These are phyloP conservation scores for Cardiospermum halicacabum DNA, from an alignment of 345 rosid genomes.

Conservation along the genomic window DNA sequence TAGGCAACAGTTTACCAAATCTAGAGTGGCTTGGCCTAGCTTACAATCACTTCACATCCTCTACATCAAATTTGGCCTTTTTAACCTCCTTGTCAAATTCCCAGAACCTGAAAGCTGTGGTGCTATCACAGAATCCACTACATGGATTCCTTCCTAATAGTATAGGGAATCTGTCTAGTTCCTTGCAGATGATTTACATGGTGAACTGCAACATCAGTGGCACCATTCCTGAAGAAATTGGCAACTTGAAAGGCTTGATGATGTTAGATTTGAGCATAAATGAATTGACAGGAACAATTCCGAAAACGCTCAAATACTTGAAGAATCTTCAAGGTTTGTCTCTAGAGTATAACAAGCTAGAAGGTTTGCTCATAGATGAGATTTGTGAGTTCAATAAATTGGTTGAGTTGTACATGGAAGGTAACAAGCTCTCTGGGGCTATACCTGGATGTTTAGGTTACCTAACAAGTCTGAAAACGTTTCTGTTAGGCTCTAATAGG, in stretches of 20 bases:
- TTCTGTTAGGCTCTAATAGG: neutral
- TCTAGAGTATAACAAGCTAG: neutral
- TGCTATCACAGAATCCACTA: neutral
- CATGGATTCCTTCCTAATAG: slow-evolving; percentile 9
- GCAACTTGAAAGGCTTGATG: slow-evolving; percentile 6
- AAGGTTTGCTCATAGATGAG: slow-evolving; percentile 7
- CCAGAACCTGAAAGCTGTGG: neutral
- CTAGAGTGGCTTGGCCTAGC: neutral
- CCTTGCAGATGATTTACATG: neutral
- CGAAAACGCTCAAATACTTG: slow-evolving; percentile 3
- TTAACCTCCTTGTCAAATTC: slow-evolving; percentile 17
- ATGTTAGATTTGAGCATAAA: neutral
- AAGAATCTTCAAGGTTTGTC: neutral
- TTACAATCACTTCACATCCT: neutral
- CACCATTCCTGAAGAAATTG: slow-evolving; percentile 8
- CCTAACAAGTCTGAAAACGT: slow-evolving; percentile 1
- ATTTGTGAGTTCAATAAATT: neutral
- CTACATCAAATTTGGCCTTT: neutral
- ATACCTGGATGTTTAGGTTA: slow-evolving; percentile 8
- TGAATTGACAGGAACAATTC: slow-evolving; percentile 12
- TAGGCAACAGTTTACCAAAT: slow-evolving; percentile 2
- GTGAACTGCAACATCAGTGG: slow-evolving; percentile 8
- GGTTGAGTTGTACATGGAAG: neutral
- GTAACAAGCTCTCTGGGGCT: slow-evolving; percentile 6
- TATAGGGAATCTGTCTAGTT: neutral